Percentiles rank a stretch among this genome's conserved stretches.
Evolutionary conservation across 1,284 basidiomycete species (phyloP).

Genomic region (Spongiforma sp.): DNA sequence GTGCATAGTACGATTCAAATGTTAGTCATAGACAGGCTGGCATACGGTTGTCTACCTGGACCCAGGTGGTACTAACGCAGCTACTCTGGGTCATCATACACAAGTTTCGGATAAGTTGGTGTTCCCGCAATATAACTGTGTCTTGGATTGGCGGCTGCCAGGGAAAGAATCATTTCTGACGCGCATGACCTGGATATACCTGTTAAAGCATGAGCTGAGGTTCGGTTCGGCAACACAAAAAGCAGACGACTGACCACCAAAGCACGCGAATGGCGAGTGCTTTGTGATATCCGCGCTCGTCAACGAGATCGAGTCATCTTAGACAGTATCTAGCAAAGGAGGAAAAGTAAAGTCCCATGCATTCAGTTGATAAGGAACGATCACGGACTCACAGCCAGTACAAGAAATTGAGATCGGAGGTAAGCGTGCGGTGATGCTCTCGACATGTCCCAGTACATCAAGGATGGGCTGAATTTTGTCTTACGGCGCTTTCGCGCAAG

Average conservation of each 20-base stretch:
- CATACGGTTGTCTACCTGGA: no score
- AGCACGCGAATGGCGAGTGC: conserved; percentile 88
- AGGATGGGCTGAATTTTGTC: conserved; percentile 74
- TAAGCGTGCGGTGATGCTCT: conserved; percentile 67
- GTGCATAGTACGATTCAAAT: no score
- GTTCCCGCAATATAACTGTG: no score
- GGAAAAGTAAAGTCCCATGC: not conserved
- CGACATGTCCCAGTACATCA: conserved; percentile 68
- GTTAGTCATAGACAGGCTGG: no score
- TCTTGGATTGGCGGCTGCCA: no score
- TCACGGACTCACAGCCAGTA: conserved; percentile 88
- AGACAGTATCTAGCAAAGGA: conserved; percentile 72
- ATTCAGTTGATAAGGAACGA: not conserved
- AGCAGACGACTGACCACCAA: conserved; percentile 68
- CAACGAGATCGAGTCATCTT: conserved; percentile 73
- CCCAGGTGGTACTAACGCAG: no score
- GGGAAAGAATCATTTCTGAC: no score
- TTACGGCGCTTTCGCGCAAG: conserved; percentile 22
- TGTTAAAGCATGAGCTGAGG: no score
- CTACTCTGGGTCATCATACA: no score
- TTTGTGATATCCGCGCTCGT: conserved; percentile 69
- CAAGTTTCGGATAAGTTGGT: no score
- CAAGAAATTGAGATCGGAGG: conserved; percentile 95
- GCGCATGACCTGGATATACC: no score
- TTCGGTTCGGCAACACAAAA: not conserved